A percentile compares a stretch with the other conserved stretches of the same genome.
Conservation (phyloP, 768 basidiomycete genomes). For the Suillus subalutaceus region DNA sequence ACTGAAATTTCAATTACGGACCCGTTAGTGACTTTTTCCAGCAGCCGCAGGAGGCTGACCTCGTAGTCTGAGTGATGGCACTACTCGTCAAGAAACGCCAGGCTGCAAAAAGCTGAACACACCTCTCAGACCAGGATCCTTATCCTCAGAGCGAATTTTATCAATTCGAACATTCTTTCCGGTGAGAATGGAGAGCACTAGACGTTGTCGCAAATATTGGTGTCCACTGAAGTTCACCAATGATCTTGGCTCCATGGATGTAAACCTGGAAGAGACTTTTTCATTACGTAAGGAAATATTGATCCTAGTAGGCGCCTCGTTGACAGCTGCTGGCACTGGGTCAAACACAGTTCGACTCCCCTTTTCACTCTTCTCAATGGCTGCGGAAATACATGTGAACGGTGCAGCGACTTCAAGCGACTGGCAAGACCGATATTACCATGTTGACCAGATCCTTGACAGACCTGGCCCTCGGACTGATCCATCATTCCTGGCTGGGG, state of each 20-base stretch:
- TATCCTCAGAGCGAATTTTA: constrained; percentile 88
- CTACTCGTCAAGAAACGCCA: constrained; percentile 5
- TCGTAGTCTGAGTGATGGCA: constrained; percentile 71
- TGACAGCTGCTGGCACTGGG: not conserved
- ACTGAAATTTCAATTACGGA: constrained; percentile 94
- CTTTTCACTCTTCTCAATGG: constrained; percentile 25
- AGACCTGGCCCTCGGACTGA: constrained; percentile 89
- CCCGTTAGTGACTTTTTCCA: constrained; percentile 94
- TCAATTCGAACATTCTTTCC: constrained; percentile 85
- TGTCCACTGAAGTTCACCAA: constrained; percentile 76
- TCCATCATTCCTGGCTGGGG: constrained; percentile 78
- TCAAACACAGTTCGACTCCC: not conserved
- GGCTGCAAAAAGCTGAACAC: constrained; percentile 16
- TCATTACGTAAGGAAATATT: constrained; percentile 28
- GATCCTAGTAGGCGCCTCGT: not conserved
- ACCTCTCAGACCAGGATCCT: constrained; percentile 95
- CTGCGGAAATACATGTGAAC: constrained; percentile 31
- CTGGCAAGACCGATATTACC: constrained; percentile 70
- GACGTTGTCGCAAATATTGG: constrained; percentile 77
- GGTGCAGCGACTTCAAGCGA: constrained; percentile 42
- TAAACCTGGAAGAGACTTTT: constrained; percentile 3
- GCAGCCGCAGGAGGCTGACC: constrained; percentile 81
- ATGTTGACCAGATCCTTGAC: constrained; percentile 87
- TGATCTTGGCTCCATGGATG: constrained; percentile 43
- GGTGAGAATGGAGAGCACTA: constrained; percentile 88